Conservation (phyloP, 2,329 filamentous ascomycete species). For the Pestalotiopsis fici region DNA sequence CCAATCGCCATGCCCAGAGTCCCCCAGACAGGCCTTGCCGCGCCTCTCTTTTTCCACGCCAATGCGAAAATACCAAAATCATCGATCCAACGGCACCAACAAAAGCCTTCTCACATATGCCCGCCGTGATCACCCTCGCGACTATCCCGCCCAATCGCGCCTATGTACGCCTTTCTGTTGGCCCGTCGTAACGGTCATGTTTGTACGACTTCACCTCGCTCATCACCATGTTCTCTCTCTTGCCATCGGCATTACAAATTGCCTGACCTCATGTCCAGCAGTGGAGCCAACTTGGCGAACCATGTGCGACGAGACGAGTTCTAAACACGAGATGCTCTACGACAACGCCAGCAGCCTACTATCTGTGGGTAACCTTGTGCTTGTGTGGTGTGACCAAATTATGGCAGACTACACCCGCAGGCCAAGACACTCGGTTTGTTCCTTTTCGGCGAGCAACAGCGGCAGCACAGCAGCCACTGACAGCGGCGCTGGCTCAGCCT, state of each 20-base stretch:
- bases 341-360: not conserved
- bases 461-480: not conserved
- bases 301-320: not conserved
- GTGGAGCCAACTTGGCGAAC: not conserved
- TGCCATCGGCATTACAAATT: not conserved
- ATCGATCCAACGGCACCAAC: not conserved
- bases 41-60: not conserved
- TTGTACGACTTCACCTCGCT: not conserved
- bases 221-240: not conserved
- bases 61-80: not conserved
- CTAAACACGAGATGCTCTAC: constrained; percentile 6
- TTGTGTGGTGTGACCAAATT: constrained; percentile 2
- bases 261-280: not conserved
- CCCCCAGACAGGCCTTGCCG: not conserved
- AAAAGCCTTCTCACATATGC: not conserved
- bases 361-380: constrained; percentile 8
- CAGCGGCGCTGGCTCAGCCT: not conserved
- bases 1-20: not conserved
- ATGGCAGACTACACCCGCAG: not conserved
- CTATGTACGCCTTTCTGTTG: not conserved
- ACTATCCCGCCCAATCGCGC: constrained; percentile 6
- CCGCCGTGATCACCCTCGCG: not conserved
- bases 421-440: not conserved
- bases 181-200: not conserved
- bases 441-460: not conserved